These are phyloP conservation scores for Stereocaulon alpinum DNA, from an alignment of 495 filamentous ascomycete species.

Conservation along the genomic window DNA sequence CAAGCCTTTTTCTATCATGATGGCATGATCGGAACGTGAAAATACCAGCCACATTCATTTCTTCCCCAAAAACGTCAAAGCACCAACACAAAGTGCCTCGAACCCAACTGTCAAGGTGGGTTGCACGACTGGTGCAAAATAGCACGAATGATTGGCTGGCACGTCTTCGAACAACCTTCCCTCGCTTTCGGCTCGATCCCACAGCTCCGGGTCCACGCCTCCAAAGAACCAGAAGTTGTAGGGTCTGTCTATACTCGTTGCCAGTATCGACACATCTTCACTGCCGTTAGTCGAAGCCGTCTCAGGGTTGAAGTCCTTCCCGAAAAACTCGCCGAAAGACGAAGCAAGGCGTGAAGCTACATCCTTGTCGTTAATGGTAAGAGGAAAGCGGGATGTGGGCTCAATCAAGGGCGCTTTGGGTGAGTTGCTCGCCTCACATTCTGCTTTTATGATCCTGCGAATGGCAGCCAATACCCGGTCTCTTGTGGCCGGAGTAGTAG, in stretches of 20 bases:
- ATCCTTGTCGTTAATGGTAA: slow-evolving; percentile 33
- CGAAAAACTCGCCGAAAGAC: slow-evolving; percentile 33
- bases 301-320: slow-evolving; percentile 31
- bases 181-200: slow-evolving; percentile 32
- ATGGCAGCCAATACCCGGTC: slow-evolving; percentile 33
- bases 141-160: slow-evolving; percentile 48
- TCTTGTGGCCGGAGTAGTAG: slow-evolving; percentile 32
- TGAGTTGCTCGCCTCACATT: slow-evolving; percentile 39
- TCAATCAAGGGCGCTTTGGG: slow-evolving; percentile 36
- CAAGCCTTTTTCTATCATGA: not conserved
- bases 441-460: slow-evolving; percentile 40
- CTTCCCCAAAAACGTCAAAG: slow-evolving; percentile 32
- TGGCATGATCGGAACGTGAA: not conserved
- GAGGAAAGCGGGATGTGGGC: slow-evolving; percentile 36
- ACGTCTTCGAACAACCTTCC: slow-evolving; percentile 18
- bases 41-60: not conserved
- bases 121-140: slow-evolving; percentile 50
- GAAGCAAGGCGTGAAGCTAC: slow-evolving; percentile 25
- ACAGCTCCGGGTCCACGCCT: slow-evolving; percentile 32
- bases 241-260: slow-evolving; percentile 29
- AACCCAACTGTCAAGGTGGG: slow-evolving; percentile 47
- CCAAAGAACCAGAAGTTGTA: slow-evolving; percentile 40
- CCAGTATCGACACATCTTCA: slow-evolving; percentile 40
- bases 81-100: slow-evolving; percentile 45
- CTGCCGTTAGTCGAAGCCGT: slow-evolving; percentile 31